These are phyloP conservation scores for Talaromyces adpressus DNA, from an alignment of 495 filamentous ascomycete species.

Conservation along the genomic window DNA sequence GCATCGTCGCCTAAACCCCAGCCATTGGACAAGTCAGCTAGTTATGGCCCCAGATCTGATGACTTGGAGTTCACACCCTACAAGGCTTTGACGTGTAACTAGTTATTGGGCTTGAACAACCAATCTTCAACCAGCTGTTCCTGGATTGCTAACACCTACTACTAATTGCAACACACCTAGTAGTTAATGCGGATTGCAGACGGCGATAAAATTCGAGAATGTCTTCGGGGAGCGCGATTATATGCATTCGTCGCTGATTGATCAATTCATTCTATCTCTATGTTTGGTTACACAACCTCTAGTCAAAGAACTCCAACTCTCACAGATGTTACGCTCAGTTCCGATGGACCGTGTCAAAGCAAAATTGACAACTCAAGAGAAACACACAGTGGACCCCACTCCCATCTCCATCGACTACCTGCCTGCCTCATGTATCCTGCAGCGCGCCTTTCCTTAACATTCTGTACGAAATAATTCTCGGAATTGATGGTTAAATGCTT, in stretches of 20 bases:
- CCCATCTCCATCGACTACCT: too few relatives aligned
- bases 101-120: background rate
- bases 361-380: too few relatives aligned
- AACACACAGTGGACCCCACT: too few relatives aligned
- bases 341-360: background rate
- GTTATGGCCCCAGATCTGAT: background rate
- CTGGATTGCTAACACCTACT: background rate
- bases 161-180: background rate
- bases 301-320: background rate
- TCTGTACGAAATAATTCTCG: too few relatives aligned
- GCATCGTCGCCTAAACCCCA: background rate
- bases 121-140: background rate
- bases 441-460: too few relatives aligned
- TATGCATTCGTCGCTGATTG: background rate
- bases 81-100: background rate
- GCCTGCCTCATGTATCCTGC: too few relatives aligned
- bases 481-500: too few relatives aligned
- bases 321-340: background rate
- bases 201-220: background rate
- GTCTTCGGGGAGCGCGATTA: background rate
- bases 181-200: background rate
- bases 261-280: background rate
- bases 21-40: background rate
- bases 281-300: background rate
- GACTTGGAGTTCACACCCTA: background rate